Percentiles rank a stretch among this genome's conserved stretches.
Evolutionary conservation across 2,329 filamentous ascomycete genomes (phyloP).

Genomic region (Teratosphaeria gauchensis): DNA sequence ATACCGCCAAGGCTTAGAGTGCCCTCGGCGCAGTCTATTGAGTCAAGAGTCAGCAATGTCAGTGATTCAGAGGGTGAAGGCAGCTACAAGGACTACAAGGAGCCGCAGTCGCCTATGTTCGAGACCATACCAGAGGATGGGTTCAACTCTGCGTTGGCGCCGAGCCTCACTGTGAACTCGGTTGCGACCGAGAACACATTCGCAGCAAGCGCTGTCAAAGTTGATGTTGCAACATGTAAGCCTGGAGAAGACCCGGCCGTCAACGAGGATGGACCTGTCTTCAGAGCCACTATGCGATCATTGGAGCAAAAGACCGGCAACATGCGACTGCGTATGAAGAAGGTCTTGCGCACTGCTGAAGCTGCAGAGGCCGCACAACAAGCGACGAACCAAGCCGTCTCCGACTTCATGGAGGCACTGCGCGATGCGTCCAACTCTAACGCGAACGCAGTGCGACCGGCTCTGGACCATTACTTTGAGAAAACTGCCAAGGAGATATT

Average conservation of each 20-base stretch:
- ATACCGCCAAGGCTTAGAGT: constrained; percentile 59
- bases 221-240: constrained; percentile 78
- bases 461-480: constrained; percentile 95
- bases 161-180: constrained; percentile 28
- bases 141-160: constrained; percentile 33
- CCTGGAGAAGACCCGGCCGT: constrained; percentile 77
- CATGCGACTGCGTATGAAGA: constrained; percentile 91
- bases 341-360: constrained; percentile 88
- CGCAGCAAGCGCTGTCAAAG: constrained; percentile 47
- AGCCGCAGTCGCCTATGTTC: constrained; percentile 39
- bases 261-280: constrained; percentile 86
- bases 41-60: constrained; percentile 62
- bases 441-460: constrained; percentile 91
- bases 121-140: constrained; percentile 41
- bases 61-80: constrained; percentile 55
- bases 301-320: constrained; percentile 93
- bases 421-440: constrained; percentile 84
- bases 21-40: constrained; percentile 77
- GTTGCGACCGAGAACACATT: constrained; percentile 12
- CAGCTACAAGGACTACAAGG: constrained; percentile 32
- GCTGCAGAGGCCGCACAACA: constrained; percentile 70
- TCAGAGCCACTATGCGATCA: constrained; percentile 92
- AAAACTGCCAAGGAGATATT: constrained; percentile 90
- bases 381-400: constrained; percentile 76
- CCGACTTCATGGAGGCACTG: constrained; percentile 73